Evolutionary conservation across 805 yeast genomes (phyloP), one percentile per base, ranked within the genome.

Genomic region (Torulaspora indica): DNA sequence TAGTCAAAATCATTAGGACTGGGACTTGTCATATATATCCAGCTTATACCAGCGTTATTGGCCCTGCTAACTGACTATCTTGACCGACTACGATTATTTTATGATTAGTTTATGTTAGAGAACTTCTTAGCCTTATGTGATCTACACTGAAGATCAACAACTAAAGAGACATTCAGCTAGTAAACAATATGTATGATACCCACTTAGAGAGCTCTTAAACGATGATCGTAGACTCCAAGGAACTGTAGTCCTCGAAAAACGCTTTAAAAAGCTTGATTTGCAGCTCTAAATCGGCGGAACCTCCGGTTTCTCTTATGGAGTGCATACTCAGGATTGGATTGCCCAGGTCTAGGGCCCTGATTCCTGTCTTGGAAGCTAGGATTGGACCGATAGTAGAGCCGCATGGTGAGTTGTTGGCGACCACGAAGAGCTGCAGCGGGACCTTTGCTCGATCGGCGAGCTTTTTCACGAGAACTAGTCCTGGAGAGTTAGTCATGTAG

Each of bases 331-430:
- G 70, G 58, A 89, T 93, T 1, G 96, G 95, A 57, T 86, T 87
- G 46, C 98, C 98, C 42, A 90, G 67, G 65, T 90, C 98, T 48
- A 90, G 67, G 3, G 96, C 86, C 60, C 93, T 76, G 40, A 90
- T 75, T 42, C 98, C 98, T 30, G 89, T 74, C 54, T 84, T 84
- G 2, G 95, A 82, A 28, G 96, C 83, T 46, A 91, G 70, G 65
- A 90, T 85, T 15, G 98, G 98, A 1, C 98, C 98, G 58, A 91
- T 91, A 1, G 98, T 91, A 1, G 95, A 83, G 2, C 98, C 98
- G 67, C 98, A 91, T 2, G 96, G 87, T 2, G 95, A 81, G 60
- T 85, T 95, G 63, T 91, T 93, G 44, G 91, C 77, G 22, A 85
- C 95, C n/a, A 90, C 97, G 69, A 91, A 88, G 45, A 89, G 66